Conservation (phyloP, 2,329 filamentous ascomycete genomes). For the Didymella pinodella region DNA sequence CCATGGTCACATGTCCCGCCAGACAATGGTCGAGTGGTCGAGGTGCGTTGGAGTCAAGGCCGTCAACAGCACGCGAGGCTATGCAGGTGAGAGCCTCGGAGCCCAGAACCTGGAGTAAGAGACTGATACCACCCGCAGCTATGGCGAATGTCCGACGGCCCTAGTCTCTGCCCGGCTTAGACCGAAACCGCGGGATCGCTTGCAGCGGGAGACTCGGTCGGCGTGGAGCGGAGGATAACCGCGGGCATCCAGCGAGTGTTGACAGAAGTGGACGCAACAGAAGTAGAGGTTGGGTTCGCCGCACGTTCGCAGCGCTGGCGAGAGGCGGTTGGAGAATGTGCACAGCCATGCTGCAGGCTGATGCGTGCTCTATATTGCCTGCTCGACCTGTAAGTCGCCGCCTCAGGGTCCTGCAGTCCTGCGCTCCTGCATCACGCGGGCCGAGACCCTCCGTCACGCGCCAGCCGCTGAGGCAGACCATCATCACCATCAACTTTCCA, state of each 20-base stretch:
- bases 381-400: neutral
- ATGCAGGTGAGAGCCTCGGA: slow-evolving; percentile 1
- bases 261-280: neutral
- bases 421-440: slow-evolving; percentile 8
- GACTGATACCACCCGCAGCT: slow-evolving; percentile 27
- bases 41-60: neutral
- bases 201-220: neutral
- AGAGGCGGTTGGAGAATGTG: neutral
- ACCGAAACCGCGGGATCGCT: slow-evolving; percentile 14
- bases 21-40: neutral
- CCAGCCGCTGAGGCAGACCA: slow-evolving; percentile 6
- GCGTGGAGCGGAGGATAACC: neutral
- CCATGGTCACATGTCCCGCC: slow-evolving; percentile 5
- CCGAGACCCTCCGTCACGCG: slow-evolving; percentile 12
- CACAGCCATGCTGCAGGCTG: neutral
- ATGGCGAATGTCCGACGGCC: slow-evolving; percentile 15
- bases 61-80: neutral
- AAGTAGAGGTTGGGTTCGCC: neutral
- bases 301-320: neutral
- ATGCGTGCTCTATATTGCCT: neutral
- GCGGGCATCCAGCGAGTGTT: neutral
- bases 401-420: neutral
- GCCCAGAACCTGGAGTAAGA: slow-evolving; percentile 25
- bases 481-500: neutral
- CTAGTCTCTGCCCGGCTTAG: slow-evolving; percentile 35